Conservation (phyloP, 2,329 filamentous ascomycete species). For the Calonectria pseudoreteaudii region DNA sequence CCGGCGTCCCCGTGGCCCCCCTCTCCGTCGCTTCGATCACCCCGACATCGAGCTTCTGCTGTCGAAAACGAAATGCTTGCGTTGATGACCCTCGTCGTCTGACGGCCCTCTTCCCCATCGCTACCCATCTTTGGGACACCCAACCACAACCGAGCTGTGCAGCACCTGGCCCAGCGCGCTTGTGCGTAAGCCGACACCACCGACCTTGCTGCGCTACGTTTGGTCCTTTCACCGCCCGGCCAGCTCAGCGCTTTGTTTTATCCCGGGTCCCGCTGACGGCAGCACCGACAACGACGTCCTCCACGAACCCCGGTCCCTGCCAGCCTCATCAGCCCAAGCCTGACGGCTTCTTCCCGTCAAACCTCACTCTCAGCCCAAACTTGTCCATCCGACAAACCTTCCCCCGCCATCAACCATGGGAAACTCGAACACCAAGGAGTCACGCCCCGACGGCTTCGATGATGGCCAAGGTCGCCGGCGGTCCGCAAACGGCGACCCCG, state of each 20-base stretch:
- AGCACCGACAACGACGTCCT: constrained; percentile 16
- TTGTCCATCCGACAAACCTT: constrained; percentile 14
- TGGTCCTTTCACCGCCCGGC: constrained; percentile 14
- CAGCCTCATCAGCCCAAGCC: constrained; percentile 18
- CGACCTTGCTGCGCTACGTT: not conserved
- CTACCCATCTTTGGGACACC: constrained; percentile 37
- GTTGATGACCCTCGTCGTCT: constrained; percentile 42
- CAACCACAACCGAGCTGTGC: constrained; percentile 34
- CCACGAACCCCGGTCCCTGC: constrained; percentile 25
- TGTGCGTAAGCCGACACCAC: constrained; percentile 23
- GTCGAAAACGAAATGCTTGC: constrained; percentile 40
- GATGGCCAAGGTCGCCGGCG: constrained; percentile 38
- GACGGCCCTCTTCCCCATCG: constrained; percentile 38
- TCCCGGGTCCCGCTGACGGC: constrained; percentile 15
- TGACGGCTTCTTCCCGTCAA: constrained; percentile 8
- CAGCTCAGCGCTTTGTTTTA: constrained; percentile 7
- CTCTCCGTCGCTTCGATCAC: not conserved
- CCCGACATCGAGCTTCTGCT: not conserved
- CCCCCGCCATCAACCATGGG: constrained; percentile 46
- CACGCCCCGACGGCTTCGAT: constrained; percentile 46
- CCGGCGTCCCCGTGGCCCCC: not conserved
- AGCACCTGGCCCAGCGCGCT: constrained; percentile 28
- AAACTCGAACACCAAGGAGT: constrained; percentile 55
- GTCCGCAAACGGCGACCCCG: constrained; percentile 34
- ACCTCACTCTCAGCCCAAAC: constrained; percentile 17